Evolutionary conservation across 768 basidiomycete genomes (phyloP), one percentile per base, ranked within the genome.

Genomic region (Zangia roseola): DNA sequence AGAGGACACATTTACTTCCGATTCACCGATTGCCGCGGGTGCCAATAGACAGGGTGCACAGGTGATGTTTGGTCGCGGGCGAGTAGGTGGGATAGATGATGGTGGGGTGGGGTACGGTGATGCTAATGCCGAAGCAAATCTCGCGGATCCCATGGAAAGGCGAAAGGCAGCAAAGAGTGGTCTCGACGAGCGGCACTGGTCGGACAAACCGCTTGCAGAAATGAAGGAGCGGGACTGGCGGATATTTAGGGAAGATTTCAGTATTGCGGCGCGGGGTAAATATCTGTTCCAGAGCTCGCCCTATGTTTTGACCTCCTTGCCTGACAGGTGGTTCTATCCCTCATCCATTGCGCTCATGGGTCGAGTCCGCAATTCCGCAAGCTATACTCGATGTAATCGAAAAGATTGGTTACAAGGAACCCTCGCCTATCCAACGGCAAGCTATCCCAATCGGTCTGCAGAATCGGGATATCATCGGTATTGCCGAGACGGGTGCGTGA

Each of bases 191-290:
- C 78, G 94, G 50, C 97, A 99, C 73, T 99, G 97, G 97, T 88
- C 91, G 0, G 94, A 98, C 14, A 99, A 99, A 68, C 81, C 86
- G 2, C 73, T 98, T 35, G 66, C 77, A 4, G 94, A 97, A 70
- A 97, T 99, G 66, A 92, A 88, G 64, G 97, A 98, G 61, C 78
- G 97, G 40, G 97, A 99, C 66, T 99, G 97, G 97, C 83, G 97
- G 60, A 99, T 99, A 65, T 98, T 99, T 74, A 76, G 94, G 53
- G 97, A 98, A 69, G 97, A 99, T 70, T 99, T 95, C 73, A 94
- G 87, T 61, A 99, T 99, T 50, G 84, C 91, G 49, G 87, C 94
- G 1, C 72, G 94, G 69, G 95, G 94, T 87, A 43, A 65, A 30
- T 6, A 31, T n/a, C 49, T 34, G 40, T 45, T 23, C 20, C 24